Percentiles rank a stretch among this genome's conserved stretches.
Conservation (phyloP, 1,284 basidiomycete species). For the Pyrrhoderma lamaoense region DNA sequence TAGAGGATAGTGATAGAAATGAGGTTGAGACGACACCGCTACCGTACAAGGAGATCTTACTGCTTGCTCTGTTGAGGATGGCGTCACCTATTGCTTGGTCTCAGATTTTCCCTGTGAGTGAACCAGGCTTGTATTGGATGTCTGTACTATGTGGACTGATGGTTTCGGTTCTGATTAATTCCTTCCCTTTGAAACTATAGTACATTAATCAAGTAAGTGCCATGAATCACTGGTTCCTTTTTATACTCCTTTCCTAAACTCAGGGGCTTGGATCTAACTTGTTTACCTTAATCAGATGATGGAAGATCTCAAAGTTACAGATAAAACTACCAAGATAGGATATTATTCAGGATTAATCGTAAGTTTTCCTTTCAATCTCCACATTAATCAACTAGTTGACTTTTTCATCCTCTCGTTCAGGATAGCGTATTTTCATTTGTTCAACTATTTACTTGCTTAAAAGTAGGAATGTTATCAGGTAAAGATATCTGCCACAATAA, state of each 20-base stretch:
- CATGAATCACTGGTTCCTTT: not conserved
- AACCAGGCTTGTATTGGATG: not conserved
- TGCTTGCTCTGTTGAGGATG: constrained; percentile 21
- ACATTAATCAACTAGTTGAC: too few relatives aligned
- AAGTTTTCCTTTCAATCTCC: not conserved
- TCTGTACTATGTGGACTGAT: not conserved
- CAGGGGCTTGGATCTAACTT: not conserved
- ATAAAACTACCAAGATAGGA: constrained; percentile 22
- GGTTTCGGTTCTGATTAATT: not conserved
- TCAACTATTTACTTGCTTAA: constrained; percentile 23
- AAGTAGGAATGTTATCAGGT: constrained; percentile 23
- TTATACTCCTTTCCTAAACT: not conserved
- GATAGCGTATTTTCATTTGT: constrained; percentile 24
- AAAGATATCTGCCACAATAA: not conserved
- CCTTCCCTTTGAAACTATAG: not conserved
- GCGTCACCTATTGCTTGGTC: constrained; percentile 24
- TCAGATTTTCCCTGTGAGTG: constrained; percentile 17
- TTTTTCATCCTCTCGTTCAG: constrained; percentile 8
- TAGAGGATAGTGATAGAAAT: too few relatives aligned
- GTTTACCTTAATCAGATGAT: constrained; percentile 19
- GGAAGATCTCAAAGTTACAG: constrained; percentile 22
- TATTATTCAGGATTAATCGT: constrained; percentile 26
- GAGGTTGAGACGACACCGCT: too few relatives aligned
- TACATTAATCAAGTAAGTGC: constrained; percentile 12
- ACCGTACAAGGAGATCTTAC: constrained; percentile 16